A percentile compares a stretch with the other conserved stretches of the same genome.
Conservation (phyloP, 2,329 filamentous ascomycete genomes). For the Aureobasidium sp. region DNA sequence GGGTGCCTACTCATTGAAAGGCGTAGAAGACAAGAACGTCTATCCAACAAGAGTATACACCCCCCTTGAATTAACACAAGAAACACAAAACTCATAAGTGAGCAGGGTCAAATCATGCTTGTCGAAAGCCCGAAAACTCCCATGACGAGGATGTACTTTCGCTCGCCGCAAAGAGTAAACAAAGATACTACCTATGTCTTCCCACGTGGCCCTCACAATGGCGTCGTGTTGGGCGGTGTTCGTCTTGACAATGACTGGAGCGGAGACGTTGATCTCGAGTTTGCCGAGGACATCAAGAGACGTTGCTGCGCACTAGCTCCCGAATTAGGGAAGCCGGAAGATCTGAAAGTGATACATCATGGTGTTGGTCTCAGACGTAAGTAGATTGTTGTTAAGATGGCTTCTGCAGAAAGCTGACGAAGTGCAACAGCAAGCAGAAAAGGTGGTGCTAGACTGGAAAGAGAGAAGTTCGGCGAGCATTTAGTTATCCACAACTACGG, state of each 20-base stretch:
- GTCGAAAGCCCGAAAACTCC: conserved; percentile 56
- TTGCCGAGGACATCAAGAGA: conserved; percentile 29
- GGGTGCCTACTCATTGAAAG: conserved; percentile 62
- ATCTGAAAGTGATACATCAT: conserved; percentile 65
- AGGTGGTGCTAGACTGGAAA: conserved; percentile 66
- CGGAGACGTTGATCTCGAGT: background rate
- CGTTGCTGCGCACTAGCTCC: conserved; percentile 58
- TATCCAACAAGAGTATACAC: conserved; percentile 19
- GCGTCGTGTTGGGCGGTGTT: conserved; percentile 9
- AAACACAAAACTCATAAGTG: background rate
- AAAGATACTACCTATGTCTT: conserved; percentile 13
- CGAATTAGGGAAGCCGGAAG: conserved; percentile 37
- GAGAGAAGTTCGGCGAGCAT: conserved; percentile 53
- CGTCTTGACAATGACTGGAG: conserved; percentile 10
- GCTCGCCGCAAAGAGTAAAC: conserved; percentile 10
- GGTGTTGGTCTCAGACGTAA: conserved; percentile 63
- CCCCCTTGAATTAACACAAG: too few relatives aligned
- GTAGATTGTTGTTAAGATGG: background rate
- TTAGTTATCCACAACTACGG: conserved; percentile 70
- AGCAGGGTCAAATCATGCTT: conserved; percentile 63
- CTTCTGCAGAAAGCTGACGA: background rate
- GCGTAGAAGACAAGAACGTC: conserved; percentile 65
- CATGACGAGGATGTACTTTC: conserved; percentile 12
- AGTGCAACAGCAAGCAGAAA: conserved; percentile 46
- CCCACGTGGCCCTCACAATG: conserved; percentile 6